Conservation (phyloP, 2,329 filamentous ascomycete species). For the Aureobasidium uvarum region DNA sequence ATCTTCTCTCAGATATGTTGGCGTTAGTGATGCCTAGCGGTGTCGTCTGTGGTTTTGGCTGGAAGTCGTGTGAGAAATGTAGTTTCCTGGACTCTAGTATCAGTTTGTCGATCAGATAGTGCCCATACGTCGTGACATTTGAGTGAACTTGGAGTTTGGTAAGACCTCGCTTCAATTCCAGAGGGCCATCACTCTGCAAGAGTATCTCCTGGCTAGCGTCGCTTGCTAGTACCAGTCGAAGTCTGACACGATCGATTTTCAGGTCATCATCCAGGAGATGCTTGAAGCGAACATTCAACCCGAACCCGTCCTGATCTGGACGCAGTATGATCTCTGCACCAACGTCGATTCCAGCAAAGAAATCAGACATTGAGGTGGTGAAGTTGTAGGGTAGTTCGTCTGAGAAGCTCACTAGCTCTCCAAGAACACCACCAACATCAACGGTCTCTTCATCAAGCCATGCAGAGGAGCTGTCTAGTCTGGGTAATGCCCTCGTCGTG, state of each 20-base stretch:
- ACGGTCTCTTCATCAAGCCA: conserved; percentile 44
- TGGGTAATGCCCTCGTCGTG: conserved; percentile 39
- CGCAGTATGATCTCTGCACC: conserved; percentile 68
- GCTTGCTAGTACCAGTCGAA: conserved; percentile 60
- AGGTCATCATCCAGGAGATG: conserved; percentile 72
- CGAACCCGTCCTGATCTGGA: conserved; percentile 70
- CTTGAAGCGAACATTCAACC: conserved; percentile 63
- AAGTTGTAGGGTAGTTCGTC: conserved; percentile 59
- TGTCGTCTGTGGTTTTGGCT: conserved; percentile 50
- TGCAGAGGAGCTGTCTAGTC: conserved; percentile 29
- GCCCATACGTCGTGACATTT: conserved; percentile 65
- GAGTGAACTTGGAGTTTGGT: conserved; percentile 54
- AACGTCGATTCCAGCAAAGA: conserved; percentile 69
- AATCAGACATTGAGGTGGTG: conserved; percentile 65
- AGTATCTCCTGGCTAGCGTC: conserved; percentile 65
- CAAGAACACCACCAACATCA: conserved; percentile 41
- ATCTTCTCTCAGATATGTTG: conserved; percentile 40
- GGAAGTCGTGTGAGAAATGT: conserved; percentile 63
- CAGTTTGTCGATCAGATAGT: conserved; percentile 72
- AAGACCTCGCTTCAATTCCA: conserved; percentile 56
- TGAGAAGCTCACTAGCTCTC: conserved; percentile 50
- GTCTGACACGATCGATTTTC: conserved; percentile 61
- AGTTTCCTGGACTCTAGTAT: conserved; percentile 64
- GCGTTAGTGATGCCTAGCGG: conserved; percentile 50
- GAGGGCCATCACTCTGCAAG: conserved; percentile 53